Percentiles rank a stretch among this genome's conserved stretches.
Evolutionary conservation across 306 rosid genomes (phyloP).

Genomic region (Dicorynia guianensis): DNA sequence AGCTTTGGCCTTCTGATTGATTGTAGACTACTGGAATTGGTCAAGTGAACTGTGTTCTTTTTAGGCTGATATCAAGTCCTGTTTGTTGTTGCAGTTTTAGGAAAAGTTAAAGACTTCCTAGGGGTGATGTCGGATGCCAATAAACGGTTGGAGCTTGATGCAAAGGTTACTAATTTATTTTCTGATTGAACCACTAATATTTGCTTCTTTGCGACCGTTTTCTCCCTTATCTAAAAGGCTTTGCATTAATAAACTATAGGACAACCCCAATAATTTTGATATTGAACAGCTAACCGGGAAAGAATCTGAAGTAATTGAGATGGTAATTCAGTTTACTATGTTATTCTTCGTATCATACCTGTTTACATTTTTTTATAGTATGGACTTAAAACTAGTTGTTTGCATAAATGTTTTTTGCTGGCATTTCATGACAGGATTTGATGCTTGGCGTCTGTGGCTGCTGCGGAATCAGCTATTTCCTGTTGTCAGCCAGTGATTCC

Average conservation of each 20-base stretch:
- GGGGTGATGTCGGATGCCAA: constrained; percentile 85
- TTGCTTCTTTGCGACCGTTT: not conserved
- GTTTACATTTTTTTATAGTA: not conserved
- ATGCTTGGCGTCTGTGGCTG: constrained; percentile 89
- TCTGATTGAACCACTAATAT: constrained; percentile 4
- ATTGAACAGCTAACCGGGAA: constrained; percentile 79
- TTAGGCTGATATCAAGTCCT: constrained; percentile 12
- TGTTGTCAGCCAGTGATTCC: constrained; percentile 63
- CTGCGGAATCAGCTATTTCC: constrained; percentile 80
- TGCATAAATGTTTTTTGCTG: not conserved
- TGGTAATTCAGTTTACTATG: constrained; percentile 47
- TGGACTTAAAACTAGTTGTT: constrained; percentile 21
- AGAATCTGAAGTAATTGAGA: constrained; percentile 78
- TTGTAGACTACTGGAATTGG: not conserved
- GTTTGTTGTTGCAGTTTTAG: constrained; percentile 43
- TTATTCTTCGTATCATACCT: no score
- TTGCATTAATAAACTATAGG: constrained; percentile 47
- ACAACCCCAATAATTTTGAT: constrained; percentile 63
- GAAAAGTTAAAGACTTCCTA: constrained; percentile 60
- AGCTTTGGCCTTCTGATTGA: constrained; percentile 22
- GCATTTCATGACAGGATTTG: constrained; percentile 62
- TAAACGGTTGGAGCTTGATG: constrained; percentile 58
- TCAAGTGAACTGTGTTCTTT: not conserved
- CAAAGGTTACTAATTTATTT: constrained; percentile 64
- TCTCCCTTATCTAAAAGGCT: not conserved